phyloP scores from a whole-genome alignment of 108 stramenopile species.

The Nitzschia inconspicua region DNA sequence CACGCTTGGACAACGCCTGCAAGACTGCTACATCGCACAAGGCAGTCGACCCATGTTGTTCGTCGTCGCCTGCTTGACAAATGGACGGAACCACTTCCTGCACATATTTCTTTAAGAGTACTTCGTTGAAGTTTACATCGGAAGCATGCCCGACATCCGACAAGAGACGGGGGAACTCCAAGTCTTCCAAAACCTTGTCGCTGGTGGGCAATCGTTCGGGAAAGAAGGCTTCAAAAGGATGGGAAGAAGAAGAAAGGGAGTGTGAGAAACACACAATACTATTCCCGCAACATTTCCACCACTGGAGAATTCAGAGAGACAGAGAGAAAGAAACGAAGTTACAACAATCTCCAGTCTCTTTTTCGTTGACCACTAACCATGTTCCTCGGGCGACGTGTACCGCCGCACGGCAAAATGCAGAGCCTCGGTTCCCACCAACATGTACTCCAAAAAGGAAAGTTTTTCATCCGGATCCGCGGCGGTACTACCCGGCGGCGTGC shows the following conservation, averaged over 20 bases:
- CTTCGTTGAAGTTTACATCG: slow-evolving; percentile 86
- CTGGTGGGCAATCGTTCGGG: slow-evolving; percentile 75
- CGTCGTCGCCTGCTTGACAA: slow-evolving; percentile 86
- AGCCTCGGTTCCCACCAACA: slow-evolving; percentile 93
- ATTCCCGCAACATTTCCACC: background rate
- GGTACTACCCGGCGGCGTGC: slow-evolving; percentile 41
- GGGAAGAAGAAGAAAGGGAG: no score
- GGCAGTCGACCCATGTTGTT: slow-evolving; percentile 93
- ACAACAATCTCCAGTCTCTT: background rate
- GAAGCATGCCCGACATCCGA: slow-evolving; percentile 57
- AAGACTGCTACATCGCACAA: slow-evolving; percentile 85
- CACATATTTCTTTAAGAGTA: slow-evolving; percentile 80
- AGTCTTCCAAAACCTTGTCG: slow-evolving; percentile 66
- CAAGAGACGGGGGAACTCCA: slow-evolving; percentile 83
- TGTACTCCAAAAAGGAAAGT: slow-evolving; percentile 88
- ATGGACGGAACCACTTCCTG: slow-evolving; percentile 79
- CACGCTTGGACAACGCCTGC: slow-evolving; percentile 88
- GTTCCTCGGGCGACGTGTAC: slow-evolving; percentile 98
- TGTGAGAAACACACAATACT: background rate
- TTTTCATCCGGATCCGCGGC: slow-evolving; percentile 25
- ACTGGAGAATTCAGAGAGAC: no score
- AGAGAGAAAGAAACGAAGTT: no score
- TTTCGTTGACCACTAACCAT: slow-evolving; percentile 84
- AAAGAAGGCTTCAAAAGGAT: no score
- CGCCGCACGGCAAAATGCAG: slow-evolving; percentile 92